Conservation (phyloP, 2,329 filamentous ascomycete species). For the Zymoseptoria passerinii region DNA sequence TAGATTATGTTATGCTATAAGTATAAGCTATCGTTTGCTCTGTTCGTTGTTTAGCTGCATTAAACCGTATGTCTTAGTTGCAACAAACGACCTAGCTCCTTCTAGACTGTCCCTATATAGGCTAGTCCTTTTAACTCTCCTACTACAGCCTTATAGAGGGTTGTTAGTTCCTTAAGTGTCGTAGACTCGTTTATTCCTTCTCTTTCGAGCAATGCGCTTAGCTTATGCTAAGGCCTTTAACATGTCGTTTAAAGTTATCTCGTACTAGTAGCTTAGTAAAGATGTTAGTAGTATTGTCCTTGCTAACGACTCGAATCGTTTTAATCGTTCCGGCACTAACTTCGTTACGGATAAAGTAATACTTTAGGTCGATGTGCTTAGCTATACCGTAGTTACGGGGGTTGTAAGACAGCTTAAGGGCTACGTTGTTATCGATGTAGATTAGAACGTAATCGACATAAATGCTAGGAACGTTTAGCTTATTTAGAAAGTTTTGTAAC, state of each 20-base stretch:
- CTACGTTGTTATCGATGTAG: slow-evolving; percentile 6
- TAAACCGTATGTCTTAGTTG: background rate
- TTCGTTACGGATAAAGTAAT: slow-evolving; percentile 1
- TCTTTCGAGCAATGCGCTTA: background rate
- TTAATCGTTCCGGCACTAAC: background rate
- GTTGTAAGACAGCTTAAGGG: slow-evolving; percentile 1
- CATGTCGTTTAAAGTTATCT: background rate
- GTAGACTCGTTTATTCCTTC: background rate
- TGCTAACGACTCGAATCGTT: background rate
- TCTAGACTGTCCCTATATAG: background rate
- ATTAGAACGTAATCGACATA: slow-evolving; percentile 1
- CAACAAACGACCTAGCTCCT: background rate
- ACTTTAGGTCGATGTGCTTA: slow-evolving; percentile 8
- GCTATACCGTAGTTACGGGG: background rate
- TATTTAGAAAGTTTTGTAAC: slow-evolving; percentile 6
- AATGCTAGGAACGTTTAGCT: slow-evolving; percentile 2
- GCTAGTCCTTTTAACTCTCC: slow-evolving; percentile 1
- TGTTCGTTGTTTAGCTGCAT: too few species aligned
- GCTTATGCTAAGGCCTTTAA: slow-evolving; percentile 1
- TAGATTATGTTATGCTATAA: too few species aligned
- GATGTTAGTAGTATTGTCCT: slow-evolving; percentile 5
- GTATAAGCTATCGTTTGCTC: too few species aligned
- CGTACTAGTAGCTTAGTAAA: slow-evolving; percentile 5
- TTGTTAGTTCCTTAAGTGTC: background rate
- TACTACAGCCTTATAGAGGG: background rate